Base-by-base conservation (phyloP, 2,329 filamentous ascomycete species). In the Chrysoporthe deuterocubensis region DNA sequence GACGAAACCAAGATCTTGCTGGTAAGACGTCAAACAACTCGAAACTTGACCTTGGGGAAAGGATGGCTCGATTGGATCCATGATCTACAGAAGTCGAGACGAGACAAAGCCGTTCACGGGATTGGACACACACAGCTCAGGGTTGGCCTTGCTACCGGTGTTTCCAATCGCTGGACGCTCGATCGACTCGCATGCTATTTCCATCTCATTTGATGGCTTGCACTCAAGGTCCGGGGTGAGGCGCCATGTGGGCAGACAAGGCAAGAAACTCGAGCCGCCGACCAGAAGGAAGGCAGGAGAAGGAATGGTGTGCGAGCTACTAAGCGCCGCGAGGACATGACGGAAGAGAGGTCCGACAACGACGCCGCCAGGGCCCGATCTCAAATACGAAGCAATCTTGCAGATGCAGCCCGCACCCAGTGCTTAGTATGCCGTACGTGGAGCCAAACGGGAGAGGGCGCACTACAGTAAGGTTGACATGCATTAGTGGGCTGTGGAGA, bases 21-120 rank as follows among this genome's bases (percentile, higher is more conserved):
- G 21, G 26, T 52, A 59, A 65, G 44, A 67, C 43, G 66, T 61
- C 66, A 67, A 67, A 67, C 66, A 26, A 44, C 43, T 50, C 64
- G 56, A 64, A 67, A 67, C 63, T 52, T 60, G 66, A 40, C 56
- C 40, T 65, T n/a, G 44, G 37, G 44, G 42, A 14, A 59, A 44
- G 62, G 62, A 21, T 60, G 40, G 37, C 66, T 52, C 65, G 54
- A 60, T 61, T 61, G 66, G 66, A 59, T 44, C 66, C 62, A 67
- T 48, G 26, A 67, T 65, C 44, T 44, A 56, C 62, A 46, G 18
- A 61, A 67, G 66, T 67, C 66, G 56, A 67, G 66, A 67, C 66
- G 66, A 67, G 66, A 67, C 66, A 67, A 56, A 57, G 66, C 43
- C 44, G 66, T 40, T 64, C 62, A 65, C 46, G 61, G 56, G 46